Evolutionary conservation across 169 alveolate species (phyloP), one percentile per base, ranked within the genome.

Genomic region (Plasmodium blacklocki): DNA sequence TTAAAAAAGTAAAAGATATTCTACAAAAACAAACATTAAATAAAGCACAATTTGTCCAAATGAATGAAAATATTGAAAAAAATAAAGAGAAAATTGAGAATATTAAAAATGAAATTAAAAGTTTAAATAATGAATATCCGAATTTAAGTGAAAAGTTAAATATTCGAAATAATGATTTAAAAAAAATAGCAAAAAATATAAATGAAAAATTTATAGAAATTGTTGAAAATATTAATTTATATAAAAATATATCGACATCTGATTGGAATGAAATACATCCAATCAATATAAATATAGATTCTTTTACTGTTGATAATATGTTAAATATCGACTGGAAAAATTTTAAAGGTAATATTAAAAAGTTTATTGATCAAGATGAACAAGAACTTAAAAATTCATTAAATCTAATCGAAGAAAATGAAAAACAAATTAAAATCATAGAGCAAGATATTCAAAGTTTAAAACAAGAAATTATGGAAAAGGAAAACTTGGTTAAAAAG

Each of bases 81-180:
- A 83, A 83, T 60, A 83, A 83, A 72, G 91, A 83, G 43, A 83
- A 83, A 83, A 67, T 83, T 15, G 91, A 83, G 68, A 19, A 83
- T 43, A 70, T 83, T 23, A 83, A 83, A 83, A 70, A 68, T 62
- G 91, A 83, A 83, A 83, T 83, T 1, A 68, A 70, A 29, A 29
- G 15, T 12, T 39, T 83, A 72, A 83, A 83, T 62, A 83, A 83
- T 68, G 91, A 83, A 18, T 29, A 83, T 49, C 91, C 91, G 5
- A 63, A 21, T 15, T 49, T 83, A 62, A 83, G 91, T 47, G 91
- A 83, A 19, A 83, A 83, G 45, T 68, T 83, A 63, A 68, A 83
- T 83, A 70, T 56, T 26, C 29, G 73, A 43, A 39, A 63, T 60
- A 59, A 59, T 68, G 91, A 83, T 49, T 83, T 83, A 68, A 83